These are phyloP conservation scores for Cylindrotheca fusiformis DNA, from an alignment of 108 stramenopile species.

Conservation along the genomic window DNA sequence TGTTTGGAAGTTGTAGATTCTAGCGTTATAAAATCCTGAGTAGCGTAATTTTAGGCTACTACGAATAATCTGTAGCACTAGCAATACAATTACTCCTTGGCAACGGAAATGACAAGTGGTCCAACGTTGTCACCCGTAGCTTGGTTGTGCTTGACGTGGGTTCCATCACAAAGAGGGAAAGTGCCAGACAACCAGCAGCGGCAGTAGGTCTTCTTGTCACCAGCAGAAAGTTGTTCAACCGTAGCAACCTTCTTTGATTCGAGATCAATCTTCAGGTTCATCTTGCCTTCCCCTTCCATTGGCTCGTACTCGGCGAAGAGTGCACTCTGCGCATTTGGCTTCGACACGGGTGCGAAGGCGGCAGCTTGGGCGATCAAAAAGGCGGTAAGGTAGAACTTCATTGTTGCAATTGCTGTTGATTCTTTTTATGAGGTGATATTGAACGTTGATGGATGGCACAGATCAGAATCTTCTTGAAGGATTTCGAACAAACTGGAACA, in stretches of 20 bases:
- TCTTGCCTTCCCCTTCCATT: constrained; percentile 37
- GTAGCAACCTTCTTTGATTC: constrained; percentile 66
- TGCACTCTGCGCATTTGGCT: not conserved
- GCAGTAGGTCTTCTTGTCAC: constrained; percentile 82
- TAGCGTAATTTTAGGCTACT: too few relatives aligned
- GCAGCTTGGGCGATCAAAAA: constrained; percentile 11
- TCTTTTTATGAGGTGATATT: not conserved
- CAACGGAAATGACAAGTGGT: constrained; percentile 81
- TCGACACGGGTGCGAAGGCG: too few relatives aligned
- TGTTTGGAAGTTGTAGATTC: too few relatives aligned
- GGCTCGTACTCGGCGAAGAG: constrained; percentile 27
- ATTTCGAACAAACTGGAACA: too few relatives aligned
- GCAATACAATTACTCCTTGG: constrained; percentile 28
- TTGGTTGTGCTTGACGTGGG: constrained; percentile 81
- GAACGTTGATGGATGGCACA: not conserved
- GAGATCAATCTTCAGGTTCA: constrained; percentile 69
- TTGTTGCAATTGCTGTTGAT: not conserved
- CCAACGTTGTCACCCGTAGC: constrained; percentile 88
- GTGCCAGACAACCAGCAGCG: constrained; percentile 88
- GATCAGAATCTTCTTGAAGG: too few relatives aligned
- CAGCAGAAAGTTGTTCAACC: constrained; percentile 43
- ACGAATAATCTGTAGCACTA: too few relatives aligned
- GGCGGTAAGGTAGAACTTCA: constrained; percentile 15
- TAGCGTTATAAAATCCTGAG: too few relatives aligned
- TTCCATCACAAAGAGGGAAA: constrained; percentile 86